A percentile compares a stretch with the other conserved stretches of the same genome.
Conservation (phyloP, 495 filamentous ascomycete species). For the Aspergillus asperescens region DNA sequence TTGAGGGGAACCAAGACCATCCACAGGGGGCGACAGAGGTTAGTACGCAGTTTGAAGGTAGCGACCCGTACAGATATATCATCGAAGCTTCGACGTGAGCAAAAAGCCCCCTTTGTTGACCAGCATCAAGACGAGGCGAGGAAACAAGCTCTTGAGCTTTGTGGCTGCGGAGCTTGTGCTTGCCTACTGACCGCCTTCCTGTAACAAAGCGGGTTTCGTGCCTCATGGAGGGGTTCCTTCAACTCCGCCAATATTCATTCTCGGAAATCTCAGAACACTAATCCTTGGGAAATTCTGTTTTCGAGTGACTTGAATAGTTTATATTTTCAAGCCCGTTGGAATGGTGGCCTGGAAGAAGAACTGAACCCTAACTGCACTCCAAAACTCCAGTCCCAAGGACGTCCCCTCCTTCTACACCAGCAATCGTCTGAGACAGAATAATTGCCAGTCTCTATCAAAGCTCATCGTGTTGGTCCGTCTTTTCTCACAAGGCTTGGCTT, state of each 20-base stretch:
- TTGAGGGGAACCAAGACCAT: too few species aligned
- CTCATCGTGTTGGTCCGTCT: conserved; percentile 35
- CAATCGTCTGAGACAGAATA: conserved; percentile 3
- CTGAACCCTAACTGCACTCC: conserved; percentile 17
- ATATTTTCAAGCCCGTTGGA: neutral
- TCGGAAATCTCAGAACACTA: neutral
- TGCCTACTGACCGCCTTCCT: conserved; percentile 21
- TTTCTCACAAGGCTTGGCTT: conserved; percentile 27
- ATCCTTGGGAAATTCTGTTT: neutral
- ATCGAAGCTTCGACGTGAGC: neutral
- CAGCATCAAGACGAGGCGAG: conserved; percentile 1
- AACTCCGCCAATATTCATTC: neutral
- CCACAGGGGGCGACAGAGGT: too few species aligned
- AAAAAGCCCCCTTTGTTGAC: neutral
- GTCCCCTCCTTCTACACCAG: conserved; percentile 5
- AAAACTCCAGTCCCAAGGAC: conserved; percentile 6
- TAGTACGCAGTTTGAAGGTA: neutral
- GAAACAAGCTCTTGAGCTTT: conserved; percentile 15
- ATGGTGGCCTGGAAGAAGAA: conserved; percentile 14
- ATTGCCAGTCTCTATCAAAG: neutral
- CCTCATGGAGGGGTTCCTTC: conserved; percentile 9
- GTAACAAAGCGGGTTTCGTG: neutral
- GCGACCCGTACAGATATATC: neutral
- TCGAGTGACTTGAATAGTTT: neutral
- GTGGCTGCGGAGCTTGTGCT: conserved; percentile 11